phyloP scores from a whole-genome alignment of 768 basidiomycete genomes.

The Rhodotorula kratochvilovae region DNA sequence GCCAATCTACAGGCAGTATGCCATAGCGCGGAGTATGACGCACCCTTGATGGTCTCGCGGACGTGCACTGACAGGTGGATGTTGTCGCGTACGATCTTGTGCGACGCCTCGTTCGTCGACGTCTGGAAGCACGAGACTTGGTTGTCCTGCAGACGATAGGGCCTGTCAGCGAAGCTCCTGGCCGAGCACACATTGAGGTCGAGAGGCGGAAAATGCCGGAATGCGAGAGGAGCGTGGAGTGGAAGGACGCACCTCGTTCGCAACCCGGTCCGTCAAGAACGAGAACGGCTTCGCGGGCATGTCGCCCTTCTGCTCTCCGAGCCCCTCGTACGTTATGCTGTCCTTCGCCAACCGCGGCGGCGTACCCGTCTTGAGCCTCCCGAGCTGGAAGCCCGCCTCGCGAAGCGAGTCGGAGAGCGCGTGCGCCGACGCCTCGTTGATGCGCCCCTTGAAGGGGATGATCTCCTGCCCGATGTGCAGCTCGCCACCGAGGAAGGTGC shows the following conservation, averaged over 20 bases:
- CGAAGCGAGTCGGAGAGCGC: conserved; percentile 73
- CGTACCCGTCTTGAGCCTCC: conserved; percentile 73
- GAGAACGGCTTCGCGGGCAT: conserved; percentile 66
- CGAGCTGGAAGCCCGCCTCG: conserved; percentile 72
- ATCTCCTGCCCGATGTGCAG: conserved; percentile 70
- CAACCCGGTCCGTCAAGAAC: conserved; percentile 63
- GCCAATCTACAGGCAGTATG: too few relatives aligned
- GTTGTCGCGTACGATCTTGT: conserved; percentile 68
- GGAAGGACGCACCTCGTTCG: conserved; percentile 59
- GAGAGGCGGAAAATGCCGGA: too few relatives aligned
- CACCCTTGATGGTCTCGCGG: conserved; percentile 81
- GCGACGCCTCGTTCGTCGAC: conserved; percentile 66
- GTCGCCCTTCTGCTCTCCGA: conserved; percentile 67
- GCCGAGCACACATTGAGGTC: too few relatives aligned
- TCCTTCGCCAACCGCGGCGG: conserved; percentile 69
- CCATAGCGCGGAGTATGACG: too few relatives aligned
- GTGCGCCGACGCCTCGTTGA: conserved; percentile 48
- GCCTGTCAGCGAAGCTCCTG: neutral
- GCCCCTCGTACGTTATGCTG: conserved; percentile 64
- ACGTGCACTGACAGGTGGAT: conserved; percentile 77
- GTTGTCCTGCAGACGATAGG: conserved; percentile 54
- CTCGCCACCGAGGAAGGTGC: conserved; percentile 85
- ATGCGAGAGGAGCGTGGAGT: neutral
- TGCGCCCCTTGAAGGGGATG: conserved; percentile 39
- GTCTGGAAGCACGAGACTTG: conserved; percentile 73